Percentiles rank a stretch among this genome's conserved stretches.
These are phyloP conservation scores for Cladosporium oxysporum DNA, from an alignment of 2,329 filamentous ascomycete species.

Conservation along the genomic window DNA sequence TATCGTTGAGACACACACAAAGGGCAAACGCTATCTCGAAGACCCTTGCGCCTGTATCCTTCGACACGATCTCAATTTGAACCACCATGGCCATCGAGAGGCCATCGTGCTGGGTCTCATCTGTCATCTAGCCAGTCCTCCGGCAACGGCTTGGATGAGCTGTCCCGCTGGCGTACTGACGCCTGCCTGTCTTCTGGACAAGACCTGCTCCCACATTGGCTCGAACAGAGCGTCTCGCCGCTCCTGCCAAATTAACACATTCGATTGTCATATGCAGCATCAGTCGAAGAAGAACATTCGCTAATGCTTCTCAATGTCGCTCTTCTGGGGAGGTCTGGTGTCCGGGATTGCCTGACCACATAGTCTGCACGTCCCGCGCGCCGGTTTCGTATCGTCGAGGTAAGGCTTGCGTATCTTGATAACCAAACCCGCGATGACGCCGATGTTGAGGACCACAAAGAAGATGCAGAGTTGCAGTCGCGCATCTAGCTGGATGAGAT, in stretches of 20 bases:
- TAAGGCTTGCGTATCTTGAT: background rate
- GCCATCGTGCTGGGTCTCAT: background rate
- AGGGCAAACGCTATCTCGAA: background rate
- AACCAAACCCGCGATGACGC: background rate
- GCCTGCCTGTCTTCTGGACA: too few species aligned
- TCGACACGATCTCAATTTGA: background rate
- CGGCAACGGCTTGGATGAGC: background rate
- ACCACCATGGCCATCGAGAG: background rate
- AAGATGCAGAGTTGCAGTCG: background rate
- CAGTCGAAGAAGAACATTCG: background rate
- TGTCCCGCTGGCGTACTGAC: background rate
- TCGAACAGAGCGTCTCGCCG: too few species aligned
- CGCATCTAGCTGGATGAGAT: background rate
- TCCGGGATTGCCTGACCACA: background rate
- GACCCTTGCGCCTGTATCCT: background rate
- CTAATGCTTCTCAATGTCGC: background rate
- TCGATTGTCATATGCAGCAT: background rate
- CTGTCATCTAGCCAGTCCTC: background rate
- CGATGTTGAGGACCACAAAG: background rate
- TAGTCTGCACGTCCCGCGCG: background rate
- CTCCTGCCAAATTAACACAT: background rate
- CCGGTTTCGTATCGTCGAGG: background rate
- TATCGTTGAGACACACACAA: background rate
- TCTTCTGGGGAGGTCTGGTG: background rate
- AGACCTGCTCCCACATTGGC: too few species aligned